Evolutionary conservation across 148 eudicot genomes (phyloP), one percentile per base, ranked within the genome.

Genomic region (Bassia scoparia): DNA sequence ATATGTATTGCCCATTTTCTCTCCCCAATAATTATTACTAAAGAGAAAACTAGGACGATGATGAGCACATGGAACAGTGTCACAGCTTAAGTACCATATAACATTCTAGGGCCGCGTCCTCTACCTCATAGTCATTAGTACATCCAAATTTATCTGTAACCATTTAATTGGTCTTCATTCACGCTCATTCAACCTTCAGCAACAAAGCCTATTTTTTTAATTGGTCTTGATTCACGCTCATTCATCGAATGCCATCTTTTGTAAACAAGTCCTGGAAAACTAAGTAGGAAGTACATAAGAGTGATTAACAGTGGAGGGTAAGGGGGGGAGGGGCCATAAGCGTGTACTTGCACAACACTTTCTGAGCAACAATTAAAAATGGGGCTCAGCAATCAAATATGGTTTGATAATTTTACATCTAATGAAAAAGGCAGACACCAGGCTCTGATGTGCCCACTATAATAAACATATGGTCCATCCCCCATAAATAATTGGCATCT

Each of bases 291-390:
- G n/a, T n/a, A n/a, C n/a, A n/a, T n/a, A n/a, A n/a, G n/a, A n/a
- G n/a, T n/a, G n/a, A n/a, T n/a, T n/a, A 41, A 41, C 46, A 41
- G 14, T 41, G 44, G 62, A 17, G 61, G 60, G 59, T 30, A 38
- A 21, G 52, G 50, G 76, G 72, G 69, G 79, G 52, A 41, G 76
- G 72, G 69, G 79, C 82, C 84, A 62, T 66, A 69, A 79, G 52
- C 70, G 63, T 86, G 86, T 86, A 83, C 87, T 86, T 86, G 81
- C 56, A 79, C 76, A 54, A 77, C 79, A 78, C 81, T 81, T 75
- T 76, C 76, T 72, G 68, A 62, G 58, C 81, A 86, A 67, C 76
- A 82, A 37, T 81, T 71, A 76, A 41, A 8, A 41, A 78, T 77
- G 78, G 82, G 69, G 48, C 78, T 82, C 77, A 48, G 66, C 85